A percentile compares a stretch with the other conserved stretches of the same genome.
Conservation (phyloP, 192 early-diverging fungal species). For the Gonapodya sp. region DNA sequence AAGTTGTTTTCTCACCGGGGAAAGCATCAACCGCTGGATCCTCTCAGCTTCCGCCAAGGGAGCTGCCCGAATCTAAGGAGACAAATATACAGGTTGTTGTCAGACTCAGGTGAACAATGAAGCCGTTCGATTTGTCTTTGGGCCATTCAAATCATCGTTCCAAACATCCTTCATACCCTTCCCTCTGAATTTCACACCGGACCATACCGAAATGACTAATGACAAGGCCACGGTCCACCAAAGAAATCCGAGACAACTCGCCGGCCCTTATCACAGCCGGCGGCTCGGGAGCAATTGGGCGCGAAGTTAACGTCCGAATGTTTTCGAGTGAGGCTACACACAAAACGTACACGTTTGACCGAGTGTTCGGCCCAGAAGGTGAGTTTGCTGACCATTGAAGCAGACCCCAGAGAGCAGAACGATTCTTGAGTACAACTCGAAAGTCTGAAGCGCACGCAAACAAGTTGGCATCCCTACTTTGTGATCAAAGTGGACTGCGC, state of each 20-base stretch:
- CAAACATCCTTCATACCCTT: not conserved
- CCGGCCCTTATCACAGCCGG: slow-evolving; percentile 45
- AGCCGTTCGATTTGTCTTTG: not conserved
- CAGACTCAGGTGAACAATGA: slow-evolving; percentile 51
- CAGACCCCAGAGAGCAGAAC: not conserved
- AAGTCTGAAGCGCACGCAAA: no score
- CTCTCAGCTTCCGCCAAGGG: not conserved
- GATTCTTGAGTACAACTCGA: no score
- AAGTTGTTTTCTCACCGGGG: not conserved
- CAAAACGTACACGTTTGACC: slow-evolving; percentile 81
- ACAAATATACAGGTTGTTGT: slow-evolving; percentile 76
- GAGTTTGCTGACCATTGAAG: not conserved
- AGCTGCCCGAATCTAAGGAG: slow-evolving; percentile 30
- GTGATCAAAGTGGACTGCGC: not conserved
- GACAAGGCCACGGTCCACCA: slow-evolving; percentile 36
- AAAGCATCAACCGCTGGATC: slow-evolving; percentile 6
- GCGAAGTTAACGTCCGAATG: slow-evolving; percentile 50
- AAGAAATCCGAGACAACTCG: slow-evolving; percentile 60
- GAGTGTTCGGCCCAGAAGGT: slow-evolving; percentile 65
- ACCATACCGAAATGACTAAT: not conserved
- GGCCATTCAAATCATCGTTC: not conserved
- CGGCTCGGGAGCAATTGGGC: slow-evolving; percentile 26
- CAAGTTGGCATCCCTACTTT: no score
- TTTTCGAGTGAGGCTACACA: slow-evolving; percentile 38
- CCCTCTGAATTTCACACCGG: not conserved